Evolutionary conservation across 495 filamentous ascomycete species (phyloP).

Genomic region (Penicillium crystallinum): DNA sequence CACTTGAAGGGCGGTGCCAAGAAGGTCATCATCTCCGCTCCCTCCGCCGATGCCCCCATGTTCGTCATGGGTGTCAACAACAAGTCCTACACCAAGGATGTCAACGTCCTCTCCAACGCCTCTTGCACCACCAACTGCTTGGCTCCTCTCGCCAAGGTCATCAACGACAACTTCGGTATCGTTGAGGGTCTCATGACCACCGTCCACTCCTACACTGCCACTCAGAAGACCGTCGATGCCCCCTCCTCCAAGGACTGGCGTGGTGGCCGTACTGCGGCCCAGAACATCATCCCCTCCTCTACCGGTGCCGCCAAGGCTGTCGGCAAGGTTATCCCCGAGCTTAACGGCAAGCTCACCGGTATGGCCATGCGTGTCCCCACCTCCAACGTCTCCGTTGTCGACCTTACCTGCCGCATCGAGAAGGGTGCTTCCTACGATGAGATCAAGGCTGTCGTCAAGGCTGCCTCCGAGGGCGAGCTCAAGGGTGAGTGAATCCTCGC

Average conservation of each 20-base stretch:
- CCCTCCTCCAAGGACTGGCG: conserved; percentile 99
- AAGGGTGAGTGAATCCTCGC: conserved; percentile 46
- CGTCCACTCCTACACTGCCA: conserved; percentile 99
- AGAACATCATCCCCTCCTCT: conserved; percentile 99
- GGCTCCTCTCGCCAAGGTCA: conserved; percentile 96
- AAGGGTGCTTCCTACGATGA: conserved; percentile 84
- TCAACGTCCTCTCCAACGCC: conserved; percentile 95
- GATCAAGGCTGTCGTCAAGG: conserved; percentile 91
- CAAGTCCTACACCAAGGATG: conserved; percentile 79
- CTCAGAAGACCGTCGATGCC: conserved; percentile 98
- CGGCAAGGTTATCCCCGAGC: conserved; percentile 94
- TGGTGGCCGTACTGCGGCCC: conserved; percentile 94
- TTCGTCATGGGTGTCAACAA: conserved; percentile 99
- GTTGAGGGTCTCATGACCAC: conserved; percentile 99
- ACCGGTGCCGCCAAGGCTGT: conserved; percentile 99
- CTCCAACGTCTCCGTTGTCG: conserved; percentile 97
- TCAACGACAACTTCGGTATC: conserved; percentile 96
- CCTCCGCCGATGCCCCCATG: conserved; percentile 98
- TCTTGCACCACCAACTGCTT: conserved; percentile 99
- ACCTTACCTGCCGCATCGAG: conserved; percentile 90
- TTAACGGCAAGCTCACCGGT: conserved; percentile 99
- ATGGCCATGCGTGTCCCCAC: conserved; percentile 99
- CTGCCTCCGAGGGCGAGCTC: conserved; percentile 73
- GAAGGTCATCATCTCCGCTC: conserved; percentile 99
- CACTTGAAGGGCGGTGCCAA: conserved; percentile 99